A percentile compares a stretch with the other conserved stretches of the same genome.
Evolutionary conservation across 2,329 filamentous ascomycete genomes (phyloP).

Genomic region (Trichoderma sp.): DNA sequence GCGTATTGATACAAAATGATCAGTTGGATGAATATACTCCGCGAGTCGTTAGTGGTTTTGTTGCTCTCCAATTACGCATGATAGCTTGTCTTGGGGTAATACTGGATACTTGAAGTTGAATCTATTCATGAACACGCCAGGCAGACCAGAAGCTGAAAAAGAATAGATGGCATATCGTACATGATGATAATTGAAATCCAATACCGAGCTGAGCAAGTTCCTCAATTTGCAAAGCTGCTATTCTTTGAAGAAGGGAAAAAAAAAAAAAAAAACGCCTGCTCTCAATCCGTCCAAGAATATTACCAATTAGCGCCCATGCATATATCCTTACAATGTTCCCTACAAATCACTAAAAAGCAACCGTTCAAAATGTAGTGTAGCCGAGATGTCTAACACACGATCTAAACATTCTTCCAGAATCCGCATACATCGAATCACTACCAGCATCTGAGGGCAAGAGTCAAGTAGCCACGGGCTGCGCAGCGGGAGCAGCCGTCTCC

Average conservation of each 20-base stretch:
- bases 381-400: conserved; percentile 3
- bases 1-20: neutral
- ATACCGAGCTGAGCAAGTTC: no score
- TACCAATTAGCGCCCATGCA: neutral
- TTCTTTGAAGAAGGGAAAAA: no score
- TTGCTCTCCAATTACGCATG: neutral
- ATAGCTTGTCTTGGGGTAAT: neutral
- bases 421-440: neutral
- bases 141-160: neutral
- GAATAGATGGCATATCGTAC: neutral
- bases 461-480: conserved; percentile 27
- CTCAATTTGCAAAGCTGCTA: no score
- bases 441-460: neutral
- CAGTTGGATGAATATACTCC: neutral
- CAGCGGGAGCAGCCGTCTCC: conserved; percentile 3
- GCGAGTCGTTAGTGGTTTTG: neutral
- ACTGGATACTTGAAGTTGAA: no score
- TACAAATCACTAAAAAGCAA: neutral
- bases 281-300: neutral
- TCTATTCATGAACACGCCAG: neutral
- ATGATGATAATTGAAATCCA: neutral
- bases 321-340: neutral
- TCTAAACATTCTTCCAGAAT: neutral
- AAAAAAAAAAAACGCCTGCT: conserved; percentile 11
- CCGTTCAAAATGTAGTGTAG: conserved; percentile 4